phyloP scores from a whole-genome alignment of 2,329 filamentous ascomycete genomes.

The Thyridium curvatum region DNA sequence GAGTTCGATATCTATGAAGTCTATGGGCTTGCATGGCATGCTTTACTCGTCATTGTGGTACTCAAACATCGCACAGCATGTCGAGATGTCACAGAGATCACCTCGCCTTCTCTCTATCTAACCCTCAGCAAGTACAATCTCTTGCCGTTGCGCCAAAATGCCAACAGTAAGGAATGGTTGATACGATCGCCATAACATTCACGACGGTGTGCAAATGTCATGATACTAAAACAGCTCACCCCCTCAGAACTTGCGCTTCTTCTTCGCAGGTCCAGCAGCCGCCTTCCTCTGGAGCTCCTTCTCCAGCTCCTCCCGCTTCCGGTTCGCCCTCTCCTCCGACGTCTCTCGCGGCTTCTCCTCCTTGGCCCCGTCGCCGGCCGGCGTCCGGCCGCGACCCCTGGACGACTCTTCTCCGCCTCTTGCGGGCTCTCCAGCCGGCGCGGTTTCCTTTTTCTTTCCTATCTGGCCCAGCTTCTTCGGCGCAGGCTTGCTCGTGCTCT shows the following conservation, averaged over 20 bases:
- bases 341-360: conserved; percentile 28
- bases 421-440: conserved; percentile 2
- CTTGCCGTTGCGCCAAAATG: not conserved
- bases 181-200: too few relatives aligned
- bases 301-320: conserved; percentile 44
- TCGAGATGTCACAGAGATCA: too few relatives aligned
- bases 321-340: conserved; percentile 39
- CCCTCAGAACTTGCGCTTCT: conserved; percentile 47
- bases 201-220: too few relatives aligned
- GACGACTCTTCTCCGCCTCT: conserved; percentile 5
- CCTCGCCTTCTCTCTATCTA: too few relatives aligned
- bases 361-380: conserved; percentile 16
- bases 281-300: conserved; percentile 43
- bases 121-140: too few relatives aligned
- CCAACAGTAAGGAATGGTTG: not conserved
- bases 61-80: too few relatives aligned
- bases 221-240: too few relatives aligned
- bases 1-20: too few relatives aligned
- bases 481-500: conserved; percentile 8
- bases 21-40: too few relatives aligned
- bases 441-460: conserved; percentile 17
- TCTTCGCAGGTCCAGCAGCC: conserved; percentile 43
- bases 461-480: conserved; percentile 25
- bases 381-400: not conserved
- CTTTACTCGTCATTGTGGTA: too few relatives aligned